Base-by-base conservation (phyloP, 23 red algal species). In the Agarophyton chilense region DNA sequence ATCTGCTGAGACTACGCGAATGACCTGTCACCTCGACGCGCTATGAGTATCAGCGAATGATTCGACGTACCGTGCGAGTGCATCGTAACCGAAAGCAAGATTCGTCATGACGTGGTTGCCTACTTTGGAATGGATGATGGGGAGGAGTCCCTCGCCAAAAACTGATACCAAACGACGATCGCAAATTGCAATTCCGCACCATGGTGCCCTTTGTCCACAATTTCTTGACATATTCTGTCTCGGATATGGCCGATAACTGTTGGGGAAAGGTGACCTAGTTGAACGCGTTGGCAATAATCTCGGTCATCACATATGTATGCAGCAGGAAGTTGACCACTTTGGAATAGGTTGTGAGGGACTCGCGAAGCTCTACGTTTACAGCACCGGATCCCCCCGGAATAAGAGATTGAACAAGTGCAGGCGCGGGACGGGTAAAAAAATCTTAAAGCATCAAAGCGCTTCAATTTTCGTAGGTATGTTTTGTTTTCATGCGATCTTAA, bases 141-240 rank as follows among this genome's bases (percentile, higher is more conserved):
- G 62, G 9, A 67, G 26, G 17, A 84, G 60, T 70, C 34, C 62
- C 17, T 84, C 60, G 35, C 71, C 56, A 50, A 84, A 84, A 10
- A 84, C 31, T 4, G 57, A 67, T 2, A 51, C 72, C 56, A 72
- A 43, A 2, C 0, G 5, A 6, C 60, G 56, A 8, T 84, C 21
- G 35, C 61, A 52, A 43, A 51, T 72, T 5, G 51, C 56, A 16
- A 25, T 66, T 12, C 81, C 56, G 32, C 60, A 72, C 32, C 62
- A 29, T 24, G 39, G 41, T n/a, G 63, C 61, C 56, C 16, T 54
- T 72, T 24, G 81, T 67, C 31, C 57, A 51, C 38, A 66, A 10
- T 17, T 50, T 41, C 62, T 84, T 32, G 0, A 61, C 1, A 43
- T 72, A 72, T 14, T 63, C 62, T 61, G 81, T 67, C 2, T 70